These are phyloP conservation scores for Botryotinia narcissicola DNA, from an alignment of 2,329 filamentous ascomycete genomes.

Conservation along the genomic window DNA sequence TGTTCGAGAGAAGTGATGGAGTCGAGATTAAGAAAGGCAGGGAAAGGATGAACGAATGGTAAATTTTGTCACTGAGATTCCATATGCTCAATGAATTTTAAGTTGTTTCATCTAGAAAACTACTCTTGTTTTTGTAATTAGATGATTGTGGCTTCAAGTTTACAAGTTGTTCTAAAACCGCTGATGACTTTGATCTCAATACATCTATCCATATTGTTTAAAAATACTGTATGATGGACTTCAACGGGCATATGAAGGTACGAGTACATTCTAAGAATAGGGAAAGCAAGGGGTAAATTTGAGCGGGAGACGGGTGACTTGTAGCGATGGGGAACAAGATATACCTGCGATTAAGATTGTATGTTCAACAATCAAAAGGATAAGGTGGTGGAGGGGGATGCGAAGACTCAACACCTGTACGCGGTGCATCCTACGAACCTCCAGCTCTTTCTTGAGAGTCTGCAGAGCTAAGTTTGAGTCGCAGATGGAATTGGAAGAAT, in stretches of 20 bases:
- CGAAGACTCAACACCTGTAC: no score
- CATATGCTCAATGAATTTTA: not conserved
- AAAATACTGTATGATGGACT: not conserved
- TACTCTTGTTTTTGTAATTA: not conserved
- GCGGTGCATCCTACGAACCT: no score
- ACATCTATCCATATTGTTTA: not conserved
- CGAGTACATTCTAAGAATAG: not conserved
- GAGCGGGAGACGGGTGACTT: not conserved
- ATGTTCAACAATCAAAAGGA: not conserved
- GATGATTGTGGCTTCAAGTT: not conserved
- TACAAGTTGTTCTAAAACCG: not conserved
- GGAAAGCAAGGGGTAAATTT: not conserved
- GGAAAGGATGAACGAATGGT: not conserved
- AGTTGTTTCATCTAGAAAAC: not conserved
- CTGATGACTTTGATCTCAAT: not conserved
- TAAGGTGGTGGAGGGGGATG: not conserved
- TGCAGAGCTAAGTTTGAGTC: no score
- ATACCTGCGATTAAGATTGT: not conserved
- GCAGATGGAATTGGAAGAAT: no score
- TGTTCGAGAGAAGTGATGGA: not conserved
- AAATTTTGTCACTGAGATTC: not conserved
- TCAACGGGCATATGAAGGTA: not conserved
- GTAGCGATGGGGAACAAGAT: not conserved
- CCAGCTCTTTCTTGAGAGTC: no score
- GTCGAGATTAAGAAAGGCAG: not conserved